A percentile compares a stretch with the other conserved stretches of the same genome.
Conservation (phyloP, 805 yeast species). For the Saturnispora sekii region DNA sequence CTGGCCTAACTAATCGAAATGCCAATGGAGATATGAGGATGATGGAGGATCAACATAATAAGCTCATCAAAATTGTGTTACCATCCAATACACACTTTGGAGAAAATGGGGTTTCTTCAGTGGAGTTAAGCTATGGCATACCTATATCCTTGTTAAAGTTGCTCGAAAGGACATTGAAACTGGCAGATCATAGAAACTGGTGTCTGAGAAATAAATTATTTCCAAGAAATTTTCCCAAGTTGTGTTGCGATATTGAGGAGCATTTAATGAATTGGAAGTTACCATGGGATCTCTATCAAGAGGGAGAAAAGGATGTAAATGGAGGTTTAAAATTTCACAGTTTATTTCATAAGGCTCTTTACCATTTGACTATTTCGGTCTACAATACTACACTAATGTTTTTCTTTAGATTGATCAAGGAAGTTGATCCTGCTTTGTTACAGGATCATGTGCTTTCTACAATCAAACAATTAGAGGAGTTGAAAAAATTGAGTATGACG, state of each 20-base stretch:
- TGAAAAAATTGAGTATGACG: constrained; percentile 16
- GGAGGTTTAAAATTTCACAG: constrained; percentile 24
- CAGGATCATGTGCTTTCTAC: constrained; percentile 30
- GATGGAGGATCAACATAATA: neutral
- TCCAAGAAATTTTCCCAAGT: constrained; percentile 46
- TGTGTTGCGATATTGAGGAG: constrained; percentile 48
- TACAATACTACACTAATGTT: constrained; percentile 36
- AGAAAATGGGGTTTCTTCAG: constrained; percentile 13
- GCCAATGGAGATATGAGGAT: constrained; percentile 12
- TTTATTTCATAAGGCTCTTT: constrained; percentile 32
- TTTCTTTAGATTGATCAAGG: constrained; percentile 38
- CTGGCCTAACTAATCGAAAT: constrained; percentile 7
- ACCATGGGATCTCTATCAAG: constrained; percentile 34
- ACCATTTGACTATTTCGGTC: constrained; percentile 30
- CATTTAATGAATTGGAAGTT: constrained; percentile 37
- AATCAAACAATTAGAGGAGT: constrained; percentile 28
- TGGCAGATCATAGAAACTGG: constrained; percentile 44
- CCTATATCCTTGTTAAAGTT: constrained; percentile 38
- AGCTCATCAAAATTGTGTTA: constrained; percentile 13
- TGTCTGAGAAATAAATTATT: constrained; percentile 32
- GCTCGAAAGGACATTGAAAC: constrained; percentile 35
- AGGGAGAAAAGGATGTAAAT: constrained; percentile 6
- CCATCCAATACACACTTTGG: constrained; percentile 13
- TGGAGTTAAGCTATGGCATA: constrained; percentile 38
- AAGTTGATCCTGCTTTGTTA: constrained; percentile 26